Evolutionary conservation across 768 basidiomycete species (phyloP).

Genomic region (Russula griseocarnosa): DNA sequence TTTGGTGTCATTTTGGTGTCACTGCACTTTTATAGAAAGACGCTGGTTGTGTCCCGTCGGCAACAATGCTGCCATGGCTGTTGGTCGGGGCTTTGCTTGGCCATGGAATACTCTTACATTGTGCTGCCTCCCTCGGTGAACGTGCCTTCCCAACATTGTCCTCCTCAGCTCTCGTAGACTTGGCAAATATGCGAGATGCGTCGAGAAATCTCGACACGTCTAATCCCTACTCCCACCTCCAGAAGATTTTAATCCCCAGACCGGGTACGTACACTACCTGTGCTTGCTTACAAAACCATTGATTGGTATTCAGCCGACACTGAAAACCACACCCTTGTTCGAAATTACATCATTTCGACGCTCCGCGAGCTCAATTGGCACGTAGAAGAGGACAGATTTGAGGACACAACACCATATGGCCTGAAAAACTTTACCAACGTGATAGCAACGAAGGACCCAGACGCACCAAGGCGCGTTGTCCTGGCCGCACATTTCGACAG

Average conservation of each 20-base stretch:
- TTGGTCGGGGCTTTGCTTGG: not conserved
- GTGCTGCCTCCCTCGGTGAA: conserved; percentile 35
- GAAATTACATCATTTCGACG: conserved; percentile 72
- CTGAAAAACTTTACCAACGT: conserved; percentile 79
- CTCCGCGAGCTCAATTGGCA: conserved; percentile 79
- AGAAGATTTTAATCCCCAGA: conserved; percentile 82
- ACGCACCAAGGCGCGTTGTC: conserved; percentile 72
- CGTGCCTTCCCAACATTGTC: conserved; percentile 46
- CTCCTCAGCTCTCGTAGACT: conserved; percentile 45
- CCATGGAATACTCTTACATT: conserved; percentile 30
- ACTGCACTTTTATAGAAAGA: not conserved
- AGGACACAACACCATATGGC: conserved; percentile 76
- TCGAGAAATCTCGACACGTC: conserved; percentile 61
- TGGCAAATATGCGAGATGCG: conserved; percentile 59
- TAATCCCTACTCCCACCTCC: conserved; percentile 68
- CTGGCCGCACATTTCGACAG: conserved; percentile 94
- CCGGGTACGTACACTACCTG: conserved; percentile 47
- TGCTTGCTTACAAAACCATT: conserved; percentile 14
- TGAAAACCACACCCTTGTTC: conserved; percentile 74
- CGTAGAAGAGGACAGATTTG: conserved; percentile 80
- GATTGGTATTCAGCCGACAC: conserved; percentile 51
- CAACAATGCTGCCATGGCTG: conserved; percentile 11
- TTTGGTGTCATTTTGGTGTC: not conserved
- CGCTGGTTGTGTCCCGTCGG: not conserved
- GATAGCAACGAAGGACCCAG: conserved; percentile 92